Base-by-base conservation (phyloP, 2,329 filamentous ascomycete species). In the Amylocarpus encephaloides region DNA sequence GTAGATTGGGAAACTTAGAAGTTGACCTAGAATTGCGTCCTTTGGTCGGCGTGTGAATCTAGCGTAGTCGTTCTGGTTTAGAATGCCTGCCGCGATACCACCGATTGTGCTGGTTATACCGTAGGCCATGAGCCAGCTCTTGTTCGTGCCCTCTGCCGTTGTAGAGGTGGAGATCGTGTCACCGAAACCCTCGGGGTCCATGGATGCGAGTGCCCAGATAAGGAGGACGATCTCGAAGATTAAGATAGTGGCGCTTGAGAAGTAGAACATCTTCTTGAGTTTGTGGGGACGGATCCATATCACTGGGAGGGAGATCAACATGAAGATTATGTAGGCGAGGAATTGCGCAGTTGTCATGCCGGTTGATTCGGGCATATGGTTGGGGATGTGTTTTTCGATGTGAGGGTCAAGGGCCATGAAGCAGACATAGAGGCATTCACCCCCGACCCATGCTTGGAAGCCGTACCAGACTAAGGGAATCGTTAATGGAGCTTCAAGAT, bases 21-120 rank as follows among this genome's bases (percentile, higher is more conserved):
- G 63, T 43, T 73, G 70, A 2, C 70, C 71, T 11, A 69, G 66
- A 9, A 76, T 66, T 44, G 70, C 69, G 43, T 70, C 65, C 9
- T 67, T 62, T 6, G 70, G 71, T 12, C 60, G 59, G 4, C 62
- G 57, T 3, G 70, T 67, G 51, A 73, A 74, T 6, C 72, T 67
- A 2, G 70, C 67, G 56, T 69, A 74, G 59, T 75, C 72, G 15
- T 63, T 67, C 53, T 72, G 72, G 54, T 73, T 76, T 7, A 40
- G 13, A n/a, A 49, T 44, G 2, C 47, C 47, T 2, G 35, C 41
- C 3, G 41, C 41, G 6, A 43, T 44, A 9, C 40, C 22, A 3
- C 47, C 40, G 9, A 49, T 36, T 6, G 41, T 36, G 47, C 42
- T 52, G 15, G 16, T 52, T 18, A 42, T 41, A 6, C 32, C 39